A percentile compares a stretch with the other conserved stretches of the same genome.
phyloP scores from a whole-genome alignment of 495 filamentous ascomycete genomes.

The Apodospora peruviana region DNA sequence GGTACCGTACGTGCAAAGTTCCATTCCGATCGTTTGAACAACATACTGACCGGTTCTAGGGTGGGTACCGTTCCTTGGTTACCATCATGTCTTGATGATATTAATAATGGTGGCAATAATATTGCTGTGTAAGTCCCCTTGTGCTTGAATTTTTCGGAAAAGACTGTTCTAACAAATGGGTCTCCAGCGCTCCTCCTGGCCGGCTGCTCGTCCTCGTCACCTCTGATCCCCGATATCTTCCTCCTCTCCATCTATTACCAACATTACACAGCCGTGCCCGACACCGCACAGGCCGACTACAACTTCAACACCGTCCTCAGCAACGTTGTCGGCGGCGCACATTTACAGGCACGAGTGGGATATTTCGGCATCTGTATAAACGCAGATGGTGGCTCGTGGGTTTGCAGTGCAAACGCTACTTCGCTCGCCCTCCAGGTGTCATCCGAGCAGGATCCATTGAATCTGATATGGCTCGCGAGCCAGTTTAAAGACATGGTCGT shows the following conservation, averaged over 20 bases:
- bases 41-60: constrained; percentile 43
- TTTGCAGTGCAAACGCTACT: constrained; percentile 75
- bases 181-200: constrained; percentile 74
- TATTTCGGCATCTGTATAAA: constrained; percentile 72
- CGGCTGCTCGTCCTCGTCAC: constrained; percentile 72
- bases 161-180: too few relatives aligned
- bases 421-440: constrained; percentile 62
- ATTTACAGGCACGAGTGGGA: constrained; percentile 64
- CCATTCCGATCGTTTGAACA: not conserved
- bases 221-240: constrained; percentile 73
- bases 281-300: constrained; percentile 77
- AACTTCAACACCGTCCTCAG: constrained; percentile 69
- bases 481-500: constrained; percentile 80
- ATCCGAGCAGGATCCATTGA: constrained; percentile 70
- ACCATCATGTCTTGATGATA: constrained; percentile 98
- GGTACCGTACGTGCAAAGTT: constrained; percentile 36
- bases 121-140: constrained; percentile 75
- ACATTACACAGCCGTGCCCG: constrained; percentile 57
- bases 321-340: constrained; percentile 64
- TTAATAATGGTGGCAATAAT: constrained; percentile 92
- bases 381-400: constrained; percentile 62
- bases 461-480: constrained; percentile 72
- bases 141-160: not conserved
- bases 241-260: constrained; percentile 72
- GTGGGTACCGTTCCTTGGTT: constrained; percentile 90